Evolutionary conservation across 495 filamentous ascomycete species (phyloP).

Genomic region (Penicillium herquei): DNA sequence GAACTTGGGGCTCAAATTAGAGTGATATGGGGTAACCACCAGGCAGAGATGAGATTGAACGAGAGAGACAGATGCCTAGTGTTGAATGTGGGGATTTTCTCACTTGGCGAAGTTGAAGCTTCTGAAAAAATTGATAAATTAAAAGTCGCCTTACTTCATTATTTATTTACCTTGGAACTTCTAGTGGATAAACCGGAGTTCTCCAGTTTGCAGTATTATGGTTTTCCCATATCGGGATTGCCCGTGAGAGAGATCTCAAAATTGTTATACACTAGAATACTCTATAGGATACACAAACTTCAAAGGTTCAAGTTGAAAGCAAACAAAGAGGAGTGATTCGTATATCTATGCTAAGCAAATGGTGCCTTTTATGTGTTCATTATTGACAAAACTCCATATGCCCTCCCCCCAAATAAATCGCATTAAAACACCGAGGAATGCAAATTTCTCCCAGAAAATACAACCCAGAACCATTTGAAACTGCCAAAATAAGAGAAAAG

Average conservation of each 20-base stretch:
- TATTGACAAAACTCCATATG: background rate
- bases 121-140: too few relatives aligned
- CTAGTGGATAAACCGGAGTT: background rate
- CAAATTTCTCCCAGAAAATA: background rate
- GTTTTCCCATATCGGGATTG: background rate
- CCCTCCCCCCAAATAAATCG: background rate
- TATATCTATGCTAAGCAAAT: background rate
- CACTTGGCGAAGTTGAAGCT: background rate
- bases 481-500: constrained; percentile 10
- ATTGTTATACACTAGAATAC: too few relatives aligned
- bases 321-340: background rate
- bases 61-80: background rate
- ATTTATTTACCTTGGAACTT: too few relatives aligned
- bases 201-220: background rate
- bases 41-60: background rate
- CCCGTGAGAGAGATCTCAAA: background rate
- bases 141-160: too few relatives aligned
- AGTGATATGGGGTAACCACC: background rate
- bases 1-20: background rate
- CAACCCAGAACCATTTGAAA: constrained; percentile 6
- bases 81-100: too few relatives aligned
- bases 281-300: too few relatives aligned
- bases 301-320: background rate
- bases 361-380: background rate
- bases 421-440: background rate